These are phyloP conservation scores for Verticillium zaregamsianum DNA, from an alignment of 2,329 filamentous ascomycete species.

Conservation along the genomic window DNA sequence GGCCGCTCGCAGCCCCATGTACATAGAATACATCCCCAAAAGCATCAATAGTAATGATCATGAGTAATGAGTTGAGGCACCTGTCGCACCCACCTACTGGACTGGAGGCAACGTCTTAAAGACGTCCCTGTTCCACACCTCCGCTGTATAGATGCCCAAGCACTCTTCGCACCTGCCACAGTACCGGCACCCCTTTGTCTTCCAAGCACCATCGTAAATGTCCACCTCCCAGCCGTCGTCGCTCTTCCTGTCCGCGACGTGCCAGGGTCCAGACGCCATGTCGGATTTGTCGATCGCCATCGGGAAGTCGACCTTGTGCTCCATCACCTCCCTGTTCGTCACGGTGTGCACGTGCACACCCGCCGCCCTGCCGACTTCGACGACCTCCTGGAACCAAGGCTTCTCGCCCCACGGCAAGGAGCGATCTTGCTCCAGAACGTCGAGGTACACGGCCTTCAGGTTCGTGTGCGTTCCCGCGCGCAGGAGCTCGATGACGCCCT, in stretches of 20 bases:
- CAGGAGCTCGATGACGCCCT: not conserved
- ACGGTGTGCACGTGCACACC: not conserved
- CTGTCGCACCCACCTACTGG: too few species aligned
- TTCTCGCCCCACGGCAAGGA: not conserved
- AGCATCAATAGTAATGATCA: not conserved
- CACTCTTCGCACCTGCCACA: slow-evolving; percentile 1
- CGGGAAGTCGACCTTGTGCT: not conserved
- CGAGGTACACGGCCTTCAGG: not conserved
- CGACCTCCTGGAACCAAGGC: not conserved
- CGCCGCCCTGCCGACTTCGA: not conserved
- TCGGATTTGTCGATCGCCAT: not conserved
- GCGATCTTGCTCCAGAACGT: not conserved
- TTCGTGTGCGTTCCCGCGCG: not conserved
- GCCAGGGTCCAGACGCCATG: slow-evolving; percentile 1
- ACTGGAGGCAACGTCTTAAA: too few species aligned
- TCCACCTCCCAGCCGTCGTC: not conserved
- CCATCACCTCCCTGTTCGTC: not conserved
- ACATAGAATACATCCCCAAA: not conserved
- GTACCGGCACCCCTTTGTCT: not conserved
- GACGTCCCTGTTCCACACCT: too few species aligned
- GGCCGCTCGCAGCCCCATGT: not conserved
- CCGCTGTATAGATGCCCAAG: too few species aligned
- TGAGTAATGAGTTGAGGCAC: not conserved
- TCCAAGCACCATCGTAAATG: not conserved
- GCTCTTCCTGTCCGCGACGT: not conserved